Conservation (phyloP, 768 basidiomycete genomes). For the Russula sp. region DNA sequence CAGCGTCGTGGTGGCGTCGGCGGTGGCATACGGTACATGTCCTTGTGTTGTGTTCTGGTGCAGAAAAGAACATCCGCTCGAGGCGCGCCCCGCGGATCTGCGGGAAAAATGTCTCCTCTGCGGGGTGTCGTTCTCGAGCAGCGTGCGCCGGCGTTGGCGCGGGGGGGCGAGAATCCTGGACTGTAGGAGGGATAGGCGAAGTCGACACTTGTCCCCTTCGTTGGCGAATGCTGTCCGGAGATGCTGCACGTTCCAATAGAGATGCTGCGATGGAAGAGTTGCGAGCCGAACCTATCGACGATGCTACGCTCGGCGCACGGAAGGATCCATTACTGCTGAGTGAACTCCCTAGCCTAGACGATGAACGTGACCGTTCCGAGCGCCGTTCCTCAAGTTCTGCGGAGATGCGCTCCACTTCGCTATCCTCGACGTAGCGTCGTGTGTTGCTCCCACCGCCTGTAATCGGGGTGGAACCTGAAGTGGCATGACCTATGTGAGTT, state of each 20-base stretch:
- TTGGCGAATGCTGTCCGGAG: neutral
- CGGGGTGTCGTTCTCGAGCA: constrained; percentile 22
- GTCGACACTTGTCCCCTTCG: neutral
- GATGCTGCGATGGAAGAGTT: neutral
- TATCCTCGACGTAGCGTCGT: constrained; percentile 46
- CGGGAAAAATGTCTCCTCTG: constrained; percentile 60
- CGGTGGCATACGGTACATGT: constrained; percentile 66
- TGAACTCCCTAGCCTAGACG: constrained; percentile 19
- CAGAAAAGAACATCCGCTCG: constrained; percentile 76
- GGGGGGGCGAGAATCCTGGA: constrained; percentile 6
- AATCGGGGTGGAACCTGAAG: constrained; percentile 39
- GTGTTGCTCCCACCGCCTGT: constrained; percentile 21
- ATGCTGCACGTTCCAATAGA: neutral
- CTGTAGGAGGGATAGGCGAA: neutral
- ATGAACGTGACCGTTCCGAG: constrained; percentile 37
- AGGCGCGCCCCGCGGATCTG: constrained; percentile 73
- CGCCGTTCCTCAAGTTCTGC: constrained; percentile 63
- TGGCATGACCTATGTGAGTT: constrained; percentile 49
- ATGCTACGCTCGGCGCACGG: constrained; percentile 20
- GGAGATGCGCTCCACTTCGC: constrained; percentile 57
- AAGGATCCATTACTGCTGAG: constrained; percentile 15
- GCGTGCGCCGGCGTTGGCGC: constrained; percentile 18
- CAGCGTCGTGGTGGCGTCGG: constrained; percentile 29
- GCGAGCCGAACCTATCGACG: constrained; percentile 11
- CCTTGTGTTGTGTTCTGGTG: constrained; percentile 65